These are phyloP conservation scores for Xanthoconium stramineum DNA, from an alignment of 768 basidiomycete genomes.

Conservation along the genomic window DNA sequence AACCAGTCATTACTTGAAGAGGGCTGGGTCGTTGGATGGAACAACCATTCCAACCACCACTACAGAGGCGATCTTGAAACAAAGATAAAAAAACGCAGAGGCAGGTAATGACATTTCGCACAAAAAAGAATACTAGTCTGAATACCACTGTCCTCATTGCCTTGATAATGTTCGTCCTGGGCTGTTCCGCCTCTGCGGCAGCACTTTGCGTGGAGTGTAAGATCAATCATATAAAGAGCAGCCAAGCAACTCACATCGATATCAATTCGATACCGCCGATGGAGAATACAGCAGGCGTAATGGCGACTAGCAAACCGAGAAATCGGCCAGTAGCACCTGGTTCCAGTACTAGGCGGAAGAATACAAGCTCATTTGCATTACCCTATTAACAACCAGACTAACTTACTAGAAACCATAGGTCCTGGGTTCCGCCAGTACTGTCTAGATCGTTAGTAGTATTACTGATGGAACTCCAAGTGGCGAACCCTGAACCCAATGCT, in stretches of 20 bases:
- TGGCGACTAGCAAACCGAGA: slow-evolving; percentile 20
- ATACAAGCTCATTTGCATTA: neutral
- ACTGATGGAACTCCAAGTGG: neutral
- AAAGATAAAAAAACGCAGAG: neutral
- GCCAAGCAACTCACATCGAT: slow-evolving; percentile 46
- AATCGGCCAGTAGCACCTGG: slow-evolving; percentile 23
- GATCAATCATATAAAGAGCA: slow-evolving; percentile 11
- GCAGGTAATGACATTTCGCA: neutral
- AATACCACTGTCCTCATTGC: slow-evolving; percentile 77
- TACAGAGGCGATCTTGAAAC: slow-evolving; percentile 18
- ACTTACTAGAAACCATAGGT: slow-evolving; percentile 23
- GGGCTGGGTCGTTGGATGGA: slow-evolving; percentile 54
- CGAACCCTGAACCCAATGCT: slow-evolving; percentile 21
- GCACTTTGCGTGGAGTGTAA: slow-evolving; percentile 39
- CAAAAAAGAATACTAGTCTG: slow-evolving; percentile 51
- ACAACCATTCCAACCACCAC: slow-evolving; percentile 77
- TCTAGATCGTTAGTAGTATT: neutral
- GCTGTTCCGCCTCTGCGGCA: slow-evolving; percentile 74
- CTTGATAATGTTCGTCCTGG: slow-evolving; percentile 74
- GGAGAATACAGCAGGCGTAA: slow-evolving; percentile 52
- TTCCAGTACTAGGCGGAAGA: slow-evolving; percentile 10
- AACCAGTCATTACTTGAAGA: slow-evolving; percentile 38
- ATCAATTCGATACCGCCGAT: slow-evolving; percentile 78
- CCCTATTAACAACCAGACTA: neutral
- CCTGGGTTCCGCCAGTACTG: slow-evolving; percentile 26